Percentiles rank a stretch among this genome's conserved stretches.
phyloP scores from a whole-genome alignment of 129 eudicot species.

The Dittrichia graveolens region DNA sequence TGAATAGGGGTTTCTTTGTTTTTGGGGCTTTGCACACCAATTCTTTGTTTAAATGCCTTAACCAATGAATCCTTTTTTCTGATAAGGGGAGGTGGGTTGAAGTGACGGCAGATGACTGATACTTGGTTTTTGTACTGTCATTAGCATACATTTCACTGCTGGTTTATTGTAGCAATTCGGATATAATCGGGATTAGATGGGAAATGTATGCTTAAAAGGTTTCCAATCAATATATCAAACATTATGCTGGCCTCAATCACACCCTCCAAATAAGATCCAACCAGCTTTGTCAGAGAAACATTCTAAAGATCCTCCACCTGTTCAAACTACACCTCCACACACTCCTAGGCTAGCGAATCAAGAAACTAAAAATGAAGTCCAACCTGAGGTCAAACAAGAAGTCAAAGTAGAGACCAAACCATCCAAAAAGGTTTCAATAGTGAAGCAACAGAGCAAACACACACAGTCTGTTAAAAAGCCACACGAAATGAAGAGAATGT shows the following conservation, averaged over 20 bases:
- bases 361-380: constrained; percentile 25
- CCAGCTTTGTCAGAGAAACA: constrained; percentile 17
- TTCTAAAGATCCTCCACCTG: constrained; percentile 22
- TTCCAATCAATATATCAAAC: constrained; percentile 33
- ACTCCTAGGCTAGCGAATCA: constrained; percentile 31
- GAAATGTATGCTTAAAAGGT: constrained; percentile 46
- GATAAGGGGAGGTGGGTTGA: neutral
- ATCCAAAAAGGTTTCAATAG: constrained; percentile 39
- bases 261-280: constrained; percentile 25
- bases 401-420: constrained; percentile 25
- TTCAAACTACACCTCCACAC: constrained; percentile 57
- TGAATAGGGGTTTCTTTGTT: neutral
- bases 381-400: constrained; percentile 11
- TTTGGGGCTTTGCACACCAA: constrained; percentile 14
- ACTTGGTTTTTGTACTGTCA: neutral
- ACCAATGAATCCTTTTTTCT: neutral
- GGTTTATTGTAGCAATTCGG: neutral
- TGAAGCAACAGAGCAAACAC: constrained; percentile 43
- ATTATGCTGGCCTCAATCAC: constrained; percentile 42
- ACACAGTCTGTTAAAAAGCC: constrained; percentile 42
- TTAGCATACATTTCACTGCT: constrained; percentile 8
- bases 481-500: constrained; percentile 48
- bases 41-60: constrained; percentile 19
- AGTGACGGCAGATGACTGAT: neutral
- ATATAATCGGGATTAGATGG: constrained; percentile 45